phyloP scores from a whole-genome alignment of 129 eudicot genomes.

The Pulicaria dysenterica region DNA sequence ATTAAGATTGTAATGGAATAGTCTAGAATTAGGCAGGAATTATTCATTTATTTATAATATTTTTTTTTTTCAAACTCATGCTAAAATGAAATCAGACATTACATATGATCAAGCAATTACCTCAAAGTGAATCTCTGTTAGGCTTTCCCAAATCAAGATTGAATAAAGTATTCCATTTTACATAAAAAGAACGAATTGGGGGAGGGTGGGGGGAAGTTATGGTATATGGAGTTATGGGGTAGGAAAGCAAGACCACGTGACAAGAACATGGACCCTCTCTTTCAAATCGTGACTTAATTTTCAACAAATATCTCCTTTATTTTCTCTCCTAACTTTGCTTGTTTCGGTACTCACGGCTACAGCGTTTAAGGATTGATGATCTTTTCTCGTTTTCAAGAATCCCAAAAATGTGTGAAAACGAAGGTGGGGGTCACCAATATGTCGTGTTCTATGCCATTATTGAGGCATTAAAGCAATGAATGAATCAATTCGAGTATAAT shows the following conservation, averaged over 20 bases:
- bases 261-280: constrained; percentile 54
- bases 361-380: constrained; percentile 28
- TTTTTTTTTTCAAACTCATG: constrained; percentile 16
- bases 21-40: constrained; percentile 29
- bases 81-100: constrained; percentile 24
- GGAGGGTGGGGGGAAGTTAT: constrained; percentile 13
- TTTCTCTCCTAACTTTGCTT: constrained; percentile 31
- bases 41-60: no score
- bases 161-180: constrained; percentile 16
- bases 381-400: constrained; percentile 28
- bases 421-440: constrained; percentile 33
- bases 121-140: constrained; percentile 26
- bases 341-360: constrained; percentile 31
- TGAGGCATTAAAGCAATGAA: constrained; percentile 16
- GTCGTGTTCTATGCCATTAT: constrained; percentile 30
- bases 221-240: constrained; percentile 28
- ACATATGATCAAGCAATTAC: constrained; percentile 36
- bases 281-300: constrained; percentile 30
- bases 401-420: constrained; percentile 31
- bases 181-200: constrained; percentile 12
- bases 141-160: constrained; percentile 32
- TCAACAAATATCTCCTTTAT: constrained; percentile 30
- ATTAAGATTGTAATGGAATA: constrained; percentile 19
- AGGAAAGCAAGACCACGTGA: constrained; percentile 58
- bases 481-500: constrained; percentile 11